Evolutionary conservation across 495 filamentous ascomycete species (phyloP), one percentile per base, ranked within the genome.

Genomic region (Lichenothelia convexa): DNA sequence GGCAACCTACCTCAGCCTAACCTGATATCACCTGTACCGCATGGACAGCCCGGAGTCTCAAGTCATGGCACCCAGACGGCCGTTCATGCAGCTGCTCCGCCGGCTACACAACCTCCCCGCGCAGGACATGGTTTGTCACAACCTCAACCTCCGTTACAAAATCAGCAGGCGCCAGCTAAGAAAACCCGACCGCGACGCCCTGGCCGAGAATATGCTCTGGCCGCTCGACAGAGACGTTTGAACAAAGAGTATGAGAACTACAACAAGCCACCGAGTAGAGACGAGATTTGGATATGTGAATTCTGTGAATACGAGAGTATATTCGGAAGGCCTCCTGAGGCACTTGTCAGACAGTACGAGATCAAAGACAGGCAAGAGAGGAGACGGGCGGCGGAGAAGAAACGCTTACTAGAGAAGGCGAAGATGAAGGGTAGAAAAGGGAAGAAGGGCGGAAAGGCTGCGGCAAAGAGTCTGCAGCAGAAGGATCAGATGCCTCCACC

Each of bases 391-490:
- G 78, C 78, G 12, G 84, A 93, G 58, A 81, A 84, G 51, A 70
- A 76, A 39, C 67, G 86, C 19, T 63, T 94, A 30, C 57, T 93
- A 35, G 87, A 95, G 58, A 91, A 93, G 52, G 84, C 89, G 21
- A 92, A 92, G 62, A 85, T 86, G 73, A 93, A 91, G 51, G 79
- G 80, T 34, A 71, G 83, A 22, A 93, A 93, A 64, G 65, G 67
- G 23, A 78, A 77, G 57, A 78, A 77, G 65, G 73, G 60, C 30
- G 69, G 67, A 5, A 78, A 71, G 57, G 78, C 76, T 45, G 38
- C 50, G n/a, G 56, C 68, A 18, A 45, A 48, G 21, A 40, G 30
- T 18, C 21, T 31, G 3, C 31, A 15, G 9, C 24, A 9, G 9
- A 13, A 9, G 15, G 15, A 13, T 29, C 31, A 33, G 9, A 18